Evolutionary conservation across 768 basidiomycete genomes (phyloP).

Genomic region (Dioszegia crocea): DNA sequence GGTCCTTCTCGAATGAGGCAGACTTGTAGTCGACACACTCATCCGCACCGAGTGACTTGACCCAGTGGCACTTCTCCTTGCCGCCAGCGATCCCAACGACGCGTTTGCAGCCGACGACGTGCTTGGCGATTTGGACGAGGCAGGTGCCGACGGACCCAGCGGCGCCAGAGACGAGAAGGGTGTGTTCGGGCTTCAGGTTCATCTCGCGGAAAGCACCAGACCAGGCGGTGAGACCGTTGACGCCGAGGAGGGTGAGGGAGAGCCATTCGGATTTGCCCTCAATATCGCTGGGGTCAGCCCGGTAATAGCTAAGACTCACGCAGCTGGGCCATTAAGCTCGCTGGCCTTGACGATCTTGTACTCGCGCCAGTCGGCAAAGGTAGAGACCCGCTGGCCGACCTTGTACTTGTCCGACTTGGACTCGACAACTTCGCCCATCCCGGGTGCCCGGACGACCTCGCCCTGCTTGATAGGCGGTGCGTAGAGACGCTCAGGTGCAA

Average conservation of each 20-base stretch:
- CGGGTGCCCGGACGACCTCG: conserved; percentile 15
- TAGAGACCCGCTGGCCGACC: conserved; percentile 18
- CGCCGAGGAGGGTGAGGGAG: conserved; percentile 19
- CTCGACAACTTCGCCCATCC: conserved; percentile 30
- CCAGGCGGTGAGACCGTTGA: conserved; percentile 42
- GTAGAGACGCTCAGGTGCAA: conserved; percentile 25
- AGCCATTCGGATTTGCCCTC: conserved; percentile 19
- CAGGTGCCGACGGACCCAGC: conserved; percentile 40
- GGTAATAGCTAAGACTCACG: conserved; percentile 9
- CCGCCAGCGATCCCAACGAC: conserved; percentile 48
- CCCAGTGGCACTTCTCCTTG: conserved; percentile 44
- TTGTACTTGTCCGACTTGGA: conserved; percentile 29
- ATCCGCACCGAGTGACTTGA: conserved; percentile 47
- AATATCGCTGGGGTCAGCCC: conserved; percentile 8
- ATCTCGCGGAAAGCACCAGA: conserved; percentile 28
- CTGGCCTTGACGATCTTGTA: conserved; percentile 25
- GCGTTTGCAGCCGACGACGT: conserved; percentile 39
- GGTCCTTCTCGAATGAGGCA: conserved; percentile 4
- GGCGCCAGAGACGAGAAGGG: conserved; percentile 42
- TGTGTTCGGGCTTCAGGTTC: conserved; percentile 30
- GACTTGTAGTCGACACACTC: conserved; percentile 48
- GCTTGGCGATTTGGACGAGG: conserved; percentile 41
- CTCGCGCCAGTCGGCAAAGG: conserved; percentile 27
- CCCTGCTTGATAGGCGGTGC: conserved; percentile 19
- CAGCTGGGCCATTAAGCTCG: conserved; percentile 11